Base-by-base conservation (phyloP, 73 alveolate species). In the Urostyla sp. region DNA sequence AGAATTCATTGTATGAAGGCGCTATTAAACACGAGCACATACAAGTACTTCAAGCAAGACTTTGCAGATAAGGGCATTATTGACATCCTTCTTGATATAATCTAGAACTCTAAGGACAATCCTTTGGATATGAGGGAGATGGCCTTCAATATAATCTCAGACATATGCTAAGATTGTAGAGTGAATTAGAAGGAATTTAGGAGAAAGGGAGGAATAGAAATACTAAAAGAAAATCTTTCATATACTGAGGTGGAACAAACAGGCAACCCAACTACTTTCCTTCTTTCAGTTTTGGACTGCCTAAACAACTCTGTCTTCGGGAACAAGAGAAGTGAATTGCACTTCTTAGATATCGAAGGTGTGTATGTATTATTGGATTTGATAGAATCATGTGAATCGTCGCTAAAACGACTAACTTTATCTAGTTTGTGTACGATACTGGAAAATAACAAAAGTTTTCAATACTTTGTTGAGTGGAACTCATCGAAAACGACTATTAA, bases 191-290 rank as follows among this genome's bases (percentile, higher is more conserved):
- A 96, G 61, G 96, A 94, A 80, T 94, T 96, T 85, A 94, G 99
- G 85, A 60, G 98, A 59, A 96, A 96, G 76, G 99, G 99, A 11
- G 98, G 98, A 21, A 92, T 96, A 32, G 99, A 96, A 63, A 67
- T 96, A 45, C 87, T 96, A 57, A 96, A 94, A 66, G 92, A 90
- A 53, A 96, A 95, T 67, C 79, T 95, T 30, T 91, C 91, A 61
- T 87, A 83, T 44, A 72, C 75, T 32, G 92, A 91, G 55, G 92
- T 91, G 26, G 97, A 91, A 50, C 94, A 91, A 82, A 80, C 90
- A 7, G 97, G 97, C 36, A 91, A 91, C 72, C 85, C 78, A 38
- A 91, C 74, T 53, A 82, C 92, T 49, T 91, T 91, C 85, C 75
- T 91, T 21, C 76, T 92, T 35, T 87, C 93, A 67, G 96, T 94